These are phyloP conservation scores for Fragaria vesca DNA, from an alignment of 306 rosid genomes.

Conservation along the genomic window DNA sequence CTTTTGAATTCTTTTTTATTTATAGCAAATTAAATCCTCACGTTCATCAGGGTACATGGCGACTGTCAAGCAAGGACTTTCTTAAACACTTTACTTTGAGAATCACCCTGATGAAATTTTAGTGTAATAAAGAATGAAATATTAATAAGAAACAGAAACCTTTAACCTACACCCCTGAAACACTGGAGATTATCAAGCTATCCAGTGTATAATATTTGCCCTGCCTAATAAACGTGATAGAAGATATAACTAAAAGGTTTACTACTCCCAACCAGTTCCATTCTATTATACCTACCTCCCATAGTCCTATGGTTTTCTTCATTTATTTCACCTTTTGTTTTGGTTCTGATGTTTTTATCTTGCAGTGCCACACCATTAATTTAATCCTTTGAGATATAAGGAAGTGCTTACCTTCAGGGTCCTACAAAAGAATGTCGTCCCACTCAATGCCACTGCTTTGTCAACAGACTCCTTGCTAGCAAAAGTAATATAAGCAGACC, in stretches of 20 bases:
- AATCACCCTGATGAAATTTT: not conserved
- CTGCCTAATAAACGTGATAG: not conserved
- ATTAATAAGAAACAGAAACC: not conserved
- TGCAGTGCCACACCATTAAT: not conserved
- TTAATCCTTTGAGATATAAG: not conserved
- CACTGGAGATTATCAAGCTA: not conserved
- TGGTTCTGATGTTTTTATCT: not conserved
- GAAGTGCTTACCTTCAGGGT: conserved; percentile 23
- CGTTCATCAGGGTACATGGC: not conserved
- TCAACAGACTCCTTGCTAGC: conserved; percentile 29
- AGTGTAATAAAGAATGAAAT: not conserved
- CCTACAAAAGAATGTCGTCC: conserved; percentile 27
- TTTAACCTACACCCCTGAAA: not conserved
- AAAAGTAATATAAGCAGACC: conserved; percentile 35
- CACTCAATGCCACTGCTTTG: conserved; percentile 29
- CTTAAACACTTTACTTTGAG: not conserved
- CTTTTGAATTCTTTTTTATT: not conserved
- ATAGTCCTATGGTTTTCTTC: not conserved
- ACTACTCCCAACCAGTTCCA: not conserved
- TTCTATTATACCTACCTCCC: not conserved
- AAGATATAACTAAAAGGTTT: not conserved
- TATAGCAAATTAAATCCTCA: not conserved
- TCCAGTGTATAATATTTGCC: not conserved
- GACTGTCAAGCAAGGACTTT: not conserved
- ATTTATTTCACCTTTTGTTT: not conserved